A percentile compares a stretch with the other conserved stretches of the same genome.
phyloP scores from a whole-genome alignment of 2,329 filamentous ascomycete species.

The Monosporascus sp. region DNA sequence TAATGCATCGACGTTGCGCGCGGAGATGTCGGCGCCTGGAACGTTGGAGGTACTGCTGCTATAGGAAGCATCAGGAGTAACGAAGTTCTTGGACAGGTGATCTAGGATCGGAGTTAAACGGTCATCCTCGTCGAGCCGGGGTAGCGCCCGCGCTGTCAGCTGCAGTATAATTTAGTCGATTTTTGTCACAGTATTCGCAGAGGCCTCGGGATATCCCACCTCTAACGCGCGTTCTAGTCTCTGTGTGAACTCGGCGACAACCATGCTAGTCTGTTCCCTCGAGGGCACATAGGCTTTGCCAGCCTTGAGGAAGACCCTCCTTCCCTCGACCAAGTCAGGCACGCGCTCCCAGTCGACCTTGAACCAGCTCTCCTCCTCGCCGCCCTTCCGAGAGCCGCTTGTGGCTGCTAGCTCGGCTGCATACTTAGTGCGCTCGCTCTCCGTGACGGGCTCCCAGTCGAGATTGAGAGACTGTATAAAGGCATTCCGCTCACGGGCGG shows the following conservation, averaged over 20 bases:
- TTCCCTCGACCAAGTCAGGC: slow-evolving; percentile 78
- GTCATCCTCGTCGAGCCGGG: slow-evolving; percentile 93
- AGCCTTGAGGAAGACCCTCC: slow-evolving; percentile 68
- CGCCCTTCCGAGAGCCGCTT: slow-evolving; percentile 30
- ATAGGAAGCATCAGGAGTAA: slow-evolving; percentile 83
- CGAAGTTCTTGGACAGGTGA: slow-evolving; percentile 92
- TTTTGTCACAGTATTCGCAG: not conserved
- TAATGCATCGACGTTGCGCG: slow-evolving; percentile 73
- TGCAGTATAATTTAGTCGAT: slow-evolving; percentile 28
- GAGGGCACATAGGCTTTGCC: slow-evolving; percentile 91
- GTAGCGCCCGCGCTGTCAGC: slow-evolving; percentile 85
- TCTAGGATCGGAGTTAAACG: slow-evolving; percentile 65
- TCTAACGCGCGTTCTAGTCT: slow-evolving; percentile 79
- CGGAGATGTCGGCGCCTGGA: slow-evolving; percentile 68
- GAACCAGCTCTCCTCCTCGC: slow-evolving; percentile 85
- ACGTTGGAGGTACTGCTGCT: slow-evolving; percentile 59
- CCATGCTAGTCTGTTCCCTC: slow-evolving; percentile 81
- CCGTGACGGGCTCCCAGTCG: slow-evolving; percentile 77
- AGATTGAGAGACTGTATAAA: slow-evolving; percentile 77
- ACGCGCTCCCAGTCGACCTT: slow-evolving; percentile 96
- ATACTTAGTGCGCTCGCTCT: slow-evolving; percentile 69
- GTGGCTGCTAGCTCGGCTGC: slow-evolving; percentile 56
- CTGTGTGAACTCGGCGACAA: slow-evolving; percentile 78
- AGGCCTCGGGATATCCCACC: slow-evolving; percentile 40
- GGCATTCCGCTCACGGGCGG: slow-evolving; percentile 59